Evolutionary conservation across 805 yeast genomes (phyloP), one percentile per base, ranked within the genome.

Genomic region (Nakazawaea laoshanensis): DNA sequence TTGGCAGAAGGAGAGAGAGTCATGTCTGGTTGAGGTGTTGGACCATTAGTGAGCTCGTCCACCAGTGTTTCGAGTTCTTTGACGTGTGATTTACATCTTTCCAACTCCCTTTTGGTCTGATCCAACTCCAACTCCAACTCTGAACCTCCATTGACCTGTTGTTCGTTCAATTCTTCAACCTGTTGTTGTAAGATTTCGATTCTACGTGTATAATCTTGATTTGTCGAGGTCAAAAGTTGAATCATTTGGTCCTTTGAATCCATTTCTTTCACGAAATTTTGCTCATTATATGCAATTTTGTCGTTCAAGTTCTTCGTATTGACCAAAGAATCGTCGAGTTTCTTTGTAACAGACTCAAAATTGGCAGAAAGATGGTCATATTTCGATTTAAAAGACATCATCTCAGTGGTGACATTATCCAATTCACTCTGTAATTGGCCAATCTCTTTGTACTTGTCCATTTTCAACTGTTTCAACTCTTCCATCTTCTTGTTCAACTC

Each of bases 211-310:
- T 75, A 62, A 33, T 77, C 79, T 3, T 61, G 60, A 5, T 72
- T 64, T 0, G 74, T 54, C 31, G 63, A 67, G 32, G 77, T 74
- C 35, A 78, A 60, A 12, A 82, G 55, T 27, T 69, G 73, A 4
- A 73, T 59, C 24, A 77, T 53, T 31, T 81, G 73, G 31, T 77
- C 77, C 50, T 79, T 84, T 28, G 72, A 54, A 2, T 71, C 50
- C 55, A 77, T 67, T 46, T 79, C 87, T 20, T 67, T 65, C 13
- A 66, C 42, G 45, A 73, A 74, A 23, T 65, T 70, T 22, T 65
- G 71, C 41, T 74, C 67, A 24, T 63, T 63, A 2, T 50, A 37
- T 1, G 63, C 50, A 9, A 57, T 41, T 18, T 64, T 57, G 41
- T 66, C 73, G 16, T 63, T 64, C 18, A 77, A 48, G 4, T 63